Base-by-base conservation (phyloP, 2,329 filamentous ascomycete genomes). In the Fusarium sp. region DNA sequence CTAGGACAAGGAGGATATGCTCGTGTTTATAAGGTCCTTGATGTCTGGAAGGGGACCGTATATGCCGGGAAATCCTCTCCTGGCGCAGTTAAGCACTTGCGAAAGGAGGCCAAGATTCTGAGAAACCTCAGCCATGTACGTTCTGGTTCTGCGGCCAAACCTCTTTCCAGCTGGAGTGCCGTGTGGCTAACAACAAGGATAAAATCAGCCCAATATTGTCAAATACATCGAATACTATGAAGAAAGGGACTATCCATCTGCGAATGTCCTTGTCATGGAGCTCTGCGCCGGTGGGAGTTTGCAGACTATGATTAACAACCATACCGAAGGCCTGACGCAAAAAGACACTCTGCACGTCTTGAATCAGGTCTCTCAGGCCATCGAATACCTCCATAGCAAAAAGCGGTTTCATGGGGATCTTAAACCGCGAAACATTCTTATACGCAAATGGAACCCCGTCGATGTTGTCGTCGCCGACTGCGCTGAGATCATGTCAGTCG, bases 371-470 rank as follows among this genome's bases (percentile, higher is more conserved):
- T 52, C 71, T 0, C 56, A 51, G 4, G 77, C 73, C 0, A 55
- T 78, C 6, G 62, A 65, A 17, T 77, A 75, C 41, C 56, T 79
- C 1, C 77, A 79, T 20, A 30, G 14, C 2, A 32, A 46, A 23
- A 56, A 52, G 0, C 60, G 73, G 1, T 75, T 73, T 17, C 77
- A 78, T 46, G 70, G 71, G 0, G 77, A 79, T 40, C 23, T 79
- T 35, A 79, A 79, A 52, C 76, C 76, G 0, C 67, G 70, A 6
- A 79, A 79, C 48, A 73, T 79, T 4, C 56, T 79, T 1, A 49
- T 78, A 17, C 73, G 75, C 15, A 58, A 58, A 2, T 65, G 73
- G 53, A 11, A 69, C 6, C 76, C 77, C 0, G 59, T 78, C 4
- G 48, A 76, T 17, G 63, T 77, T 17, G 76, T 73, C 14, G 60